Conservation (phyloP, 805 yeast genomes). For the Dipodascopsis uninucleata region DNA sequence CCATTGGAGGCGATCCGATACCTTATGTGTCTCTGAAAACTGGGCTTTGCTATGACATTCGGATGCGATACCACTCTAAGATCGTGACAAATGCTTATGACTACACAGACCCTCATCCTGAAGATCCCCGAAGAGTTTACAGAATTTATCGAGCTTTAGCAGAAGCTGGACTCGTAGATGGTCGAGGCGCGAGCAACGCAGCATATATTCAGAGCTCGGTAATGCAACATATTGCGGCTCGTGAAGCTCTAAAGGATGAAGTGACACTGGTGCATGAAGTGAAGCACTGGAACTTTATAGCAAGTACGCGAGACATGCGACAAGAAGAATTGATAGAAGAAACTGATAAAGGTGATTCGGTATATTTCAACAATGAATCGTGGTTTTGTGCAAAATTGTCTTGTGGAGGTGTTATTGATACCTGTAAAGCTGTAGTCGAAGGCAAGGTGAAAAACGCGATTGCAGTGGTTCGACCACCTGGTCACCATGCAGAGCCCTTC, state of each 20-base stretch:
- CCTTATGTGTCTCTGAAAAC: constrained; percentile 50
- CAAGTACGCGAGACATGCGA: constrained; percentile 71
- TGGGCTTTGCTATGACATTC: constrained; percentile 90
- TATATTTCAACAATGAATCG: constrained; percentile 90
- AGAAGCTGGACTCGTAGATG: constrained; percentile 84
- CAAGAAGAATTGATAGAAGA: constrained; percentile 72
- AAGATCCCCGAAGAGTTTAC: constrained; percentile 94
- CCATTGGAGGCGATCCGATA: constrained; percentile 11
- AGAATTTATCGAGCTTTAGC: constrained; percentile 90
- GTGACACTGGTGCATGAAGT: constrained; percentile 79
- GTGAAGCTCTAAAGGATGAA: constrained; percentile 86
- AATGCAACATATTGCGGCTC: constrained; percentile 83
- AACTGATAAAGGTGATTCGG: constrained; percentile 90
- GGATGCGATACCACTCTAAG: constrained; percentile 97
- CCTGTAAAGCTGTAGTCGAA: constrained; percentile 91
- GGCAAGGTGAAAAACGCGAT: constrained; percentile 85
- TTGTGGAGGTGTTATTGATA: constrained; percentile 97
- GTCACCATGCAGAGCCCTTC: constrained; percentile 98
- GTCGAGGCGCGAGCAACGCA: constrained; percentile 65
- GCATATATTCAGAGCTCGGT: constrained; percentile 71
- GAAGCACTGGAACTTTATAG: constrained; percentile 72
- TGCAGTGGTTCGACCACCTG: constrained; percentile 97
- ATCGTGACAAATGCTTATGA: constrained; percentile 87
- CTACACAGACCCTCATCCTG: constrained; percentile 98
- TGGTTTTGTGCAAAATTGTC: constrained; percentile 80